phyloP scores from a whole-genome alignment of 179 eudicot genomes.

The Actinidia arguta region DNA sequence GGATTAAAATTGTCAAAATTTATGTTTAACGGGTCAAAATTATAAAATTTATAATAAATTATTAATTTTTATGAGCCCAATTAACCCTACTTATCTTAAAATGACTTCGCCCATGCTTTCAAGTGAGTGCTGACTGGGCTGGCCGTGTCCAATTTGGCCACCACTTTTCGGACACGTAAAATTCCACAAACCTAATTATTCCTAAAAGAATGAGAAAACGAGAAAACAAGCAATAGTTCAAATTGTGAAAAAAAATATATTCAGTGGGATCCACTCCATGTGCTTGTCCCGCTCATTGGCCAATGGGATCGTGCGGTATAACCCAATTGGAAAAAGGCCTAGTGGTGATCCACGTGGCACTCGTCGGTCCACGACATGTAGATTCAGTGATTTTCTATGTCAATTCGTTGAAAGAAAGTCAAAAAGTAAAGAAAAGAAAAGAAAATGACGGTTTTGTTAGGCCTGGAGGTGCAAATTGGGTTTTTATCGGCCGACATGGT shows the following conservation, averaged over 20 bases:
- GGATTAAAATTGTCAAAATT: too few relatives aligned
- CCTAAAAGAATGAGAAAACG: background rate
- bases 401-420: background rate
- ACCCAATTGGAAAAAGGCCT: background rate
- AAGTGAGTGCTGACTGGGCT: constrained; percentile 26
- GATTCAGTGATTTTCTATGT: background rate
- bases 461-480: too few relatives aligned
- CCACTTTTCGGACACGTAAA: background rate
- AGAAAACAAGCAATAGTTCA: background rate
- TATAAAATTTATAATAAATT: too few relatives aligned
- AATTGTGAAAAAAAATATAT: background rate
- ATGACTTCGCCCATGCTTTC: too few relatives aligned
- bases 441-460: too few relatives aligned
- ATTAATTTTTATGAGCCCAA: too few relatives aligned
- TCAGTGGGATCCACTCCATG: constrained; percentile 7
- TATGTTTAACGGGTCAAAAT: too few relatives aligned
- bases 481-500: too few relatives aligned
- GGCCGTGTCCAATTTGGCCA: constrained; percentile 9
- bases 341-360: background rate
- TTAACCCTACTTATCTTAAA: too few relatives aligned
- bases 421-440: too few relatives aligned
- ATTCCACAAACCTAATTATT: background rate
- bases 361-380: background rate
- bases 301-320: background rate
- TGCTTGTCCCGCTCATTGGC: background rate